These are phyloP conservation scores for Echinochloa phyllopogon DNA, from an alignment of 176 grass and related monocot genomes.

Conservation along the genomic window DNA sequence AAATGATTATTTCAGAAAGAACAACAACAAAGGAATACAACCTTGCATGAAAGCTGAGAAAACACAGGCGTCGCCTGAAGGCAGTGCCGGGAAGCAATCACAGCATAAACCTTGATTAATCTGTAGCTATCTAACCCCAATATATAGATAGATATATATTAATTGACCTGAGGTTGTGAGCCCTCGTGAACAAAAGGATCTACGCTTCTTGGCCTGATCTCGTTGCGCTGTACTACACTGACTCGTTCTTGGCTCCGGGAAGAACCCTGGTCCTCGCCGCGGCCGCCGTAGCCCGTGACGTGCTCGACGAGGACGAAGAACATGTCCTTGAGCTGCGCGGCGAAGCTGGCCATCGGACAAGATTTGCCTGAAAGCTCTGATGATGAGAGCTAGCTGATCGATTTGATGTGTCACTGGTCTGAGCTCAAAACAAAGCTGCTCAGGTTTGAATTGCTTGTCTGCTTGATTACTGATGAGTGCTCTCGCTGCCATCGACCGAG, in stretches of 20 bases:
- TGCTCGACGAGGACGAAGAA: constrained; percentile 40
- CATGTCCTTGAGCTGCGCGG: constrained; percentile 43
- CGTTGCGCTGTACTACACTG: neutral
- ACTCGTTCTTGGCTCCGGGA: neutral
- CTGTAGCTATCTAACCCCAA: too few relatives aligned
- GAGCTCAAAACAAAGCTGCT: too few relatives aligned
- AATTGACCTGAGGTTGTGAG: neutral
- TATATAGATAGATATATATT: too few relatives aligned
- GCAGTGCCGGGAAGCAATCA: too few relatives aligned
- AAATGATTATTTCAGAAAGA: neutral
- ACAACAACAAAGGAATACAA: neutral
- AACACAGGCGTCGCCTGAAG: neutral
- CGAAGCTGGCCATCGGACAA: constrained; percentile 37
- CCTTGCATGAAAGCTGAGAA: neutral
- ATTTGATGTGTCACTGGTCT: too few relatives aligned
- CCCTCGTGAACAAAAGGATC: neutral
- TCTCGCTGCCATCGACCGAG: too few relatives aligned
- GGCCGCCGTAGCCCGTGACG: neutral
- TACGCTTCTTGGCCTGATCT: neutral
- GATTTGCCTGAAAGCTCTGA: too few relatives aligned
- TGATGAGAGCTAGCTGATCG: too few relatives aligned
- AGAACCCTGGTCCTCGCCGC: neutral
- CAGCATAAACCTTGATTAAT: too few relatives aligned
- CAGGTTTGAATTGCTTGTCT: too few relatives aligned
- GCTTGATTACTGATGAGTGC: too few relatives aligned